Evolutionary conservation across 441 rosid species (phyloP).

Genomic region (Croton setiger): DNA sequence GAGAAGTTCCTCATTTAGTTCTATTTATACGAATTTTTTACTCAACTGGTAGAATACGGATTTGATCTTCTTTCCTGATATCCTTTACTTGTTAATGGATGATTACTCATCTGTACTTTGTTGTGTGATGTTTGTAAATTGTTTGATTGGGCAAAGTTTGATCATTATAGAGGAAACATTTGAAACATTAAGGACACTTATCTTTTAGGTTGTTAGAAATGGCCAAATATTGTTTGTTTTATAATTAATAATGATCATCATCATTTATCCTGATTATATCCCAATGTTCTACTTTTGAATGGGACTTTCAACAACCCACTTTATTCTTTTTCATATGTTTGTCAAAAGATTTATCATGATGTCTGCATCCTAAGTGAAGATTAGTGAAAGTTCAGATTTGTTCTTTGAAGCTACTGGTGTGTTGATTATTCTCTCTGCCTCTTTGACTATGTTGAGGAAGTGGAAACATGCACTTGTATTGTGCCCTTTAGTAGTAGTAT

Average conservation of each 20-base stretch:
- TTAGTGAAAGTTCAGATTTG: no score
- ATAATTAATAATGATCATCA: constrained; percentile 22
- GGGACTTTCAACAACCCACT: constrained; percentile 43
- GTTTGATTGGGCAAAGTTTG: constrained; percentile 15
- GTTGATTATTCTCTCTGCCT: constrained; percentile 4
- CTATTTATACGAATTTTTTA: not conserved
- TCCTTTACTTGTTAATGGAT: no score
- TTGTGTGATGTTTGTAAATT: constrained; percentile 2
- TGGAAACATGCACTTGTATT: constrained; percentile 19
- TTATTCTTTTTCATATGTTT: constrained; percentile 46
- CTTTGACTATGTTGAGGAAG: constrained; percentile 15
- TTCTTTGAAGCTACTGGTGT: constrained; percentile 15
- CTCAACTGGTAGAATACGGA: not conserved
- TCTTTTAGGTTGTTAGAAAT: constrained; percentile 29
- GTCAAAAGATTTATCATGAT: constrained; percentile 37
- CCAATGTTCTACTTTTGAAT: constrained; percentile 33
- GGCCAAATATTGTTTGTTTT: constrained; percentile 21
- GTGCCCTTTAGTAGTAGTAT: constrained; percentile 13
- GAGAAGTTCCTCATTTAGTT: constrained; percentile 1
- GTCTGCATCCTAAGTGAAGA: constrained; percentile 16
- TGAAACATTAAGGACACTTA: constrained; percentile 21
- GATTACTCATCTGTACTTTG: constrained; percentile 19
- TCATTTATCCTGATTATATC: constrained; percentile 20
- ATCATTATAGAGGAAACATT: constrained; percentile 17
- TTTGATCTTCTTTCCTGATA: no score